Base-by-base conservation (phyloP, 2,329 filamentous ascomycete genomes). In the Calonectria crousiana region DNA sequence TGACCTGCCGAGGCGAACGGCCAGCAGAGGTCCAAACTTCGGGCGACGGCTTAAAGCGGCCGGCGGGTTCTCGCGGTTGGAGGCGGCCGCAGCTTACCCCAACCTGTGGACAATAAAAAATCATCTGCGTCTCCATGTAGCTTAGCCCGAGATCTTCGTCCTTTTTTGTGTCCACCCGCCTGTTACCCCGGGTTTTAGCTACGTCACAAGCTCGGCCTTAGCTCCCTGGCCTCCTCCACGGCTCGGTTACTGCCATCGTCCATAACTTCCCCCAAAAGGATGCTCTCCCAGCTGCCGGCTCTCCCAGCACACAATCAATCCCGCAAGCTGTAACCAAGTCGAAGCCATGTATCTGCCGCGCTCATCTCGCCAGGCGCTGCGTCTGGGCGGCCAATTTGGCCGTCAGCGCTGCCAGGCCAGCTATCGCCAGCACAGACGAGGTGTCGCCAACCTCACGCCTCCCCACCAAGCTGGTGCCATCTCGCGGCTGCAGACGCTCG, bases 401-500 rank as follows among this genome's bases (percentile, higher is more conserved):
- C 85, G 85, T 77, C 86, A 86, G 83, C 84, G 86, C 82, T 78
- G 80, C 6, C 78, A 78, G 47, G 60, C 75, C 53, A 75, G 74
- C 67, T 78, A 69, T 67, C 76, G 73, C 64, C 78, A 75, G 71
- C 79, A 77, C 73, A 81, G 77, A 80, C 84, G 85, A 73, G 81
- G 86, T 69, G 89, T 94, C 78, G 94, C 96, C 73, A 95, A 91
- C 53, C 96, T 98, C 84, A 95, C 94, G 11, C 91, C 95, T 75
- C 91, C 93, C 2, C 92, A 95, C 84, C 95, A 98, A 86, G 95
- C 95, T 44, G 91, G 91, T 76, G 93, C 95, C 70, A 93, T 98
- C 75, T 98, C 96, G 9, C 89, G 95, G 53, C 88, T 98, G 41
- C 94, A 92, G 74, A 95, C 92, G 47, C 87, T 89, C 56, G 90